These are phyloP conservation scores for Phaeosphaeria sp. DNA, from an alignment of 2,329 filamentous ascomycete species.

Conservation along the genomic window DNA sequence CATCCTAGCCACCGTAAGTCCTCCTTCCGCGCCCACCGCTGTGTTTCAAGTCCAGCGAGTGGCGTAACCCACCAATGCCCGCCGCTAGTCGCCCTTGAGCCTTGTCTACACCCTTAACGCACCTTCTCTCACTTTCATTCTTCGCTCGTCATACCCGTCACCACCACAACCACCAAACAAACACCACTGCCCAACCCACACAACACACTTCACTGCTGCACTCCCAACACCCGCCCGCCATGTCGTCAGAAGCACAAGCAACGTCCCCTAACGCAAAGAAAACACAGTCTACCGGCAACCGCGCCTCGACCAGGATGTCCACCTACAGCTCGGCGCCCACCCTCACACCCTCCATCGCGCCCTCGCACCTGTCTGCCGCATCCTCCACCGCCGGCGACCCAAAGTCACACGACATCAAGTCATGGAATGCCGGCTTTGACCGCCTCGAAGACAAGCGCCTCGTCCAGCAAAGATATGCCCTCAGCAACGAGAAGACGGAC, in stretches of 20 bases:
- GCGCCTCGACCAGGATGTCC: conserved; percentile 55
- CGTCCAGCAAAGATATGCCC: conserved; percentile 78
- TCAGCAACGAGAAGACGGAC: conserved; percentile 80
- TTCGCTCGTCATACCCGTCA: conserved; percentile 1
- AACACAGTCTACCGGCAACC: conserved; percentile 44
- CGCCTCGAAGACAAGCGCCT: conserved; percentile 91
- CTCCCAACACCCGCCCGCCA: conserved; percentile 1
- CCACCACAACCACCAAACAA: conserved; percentile 2
- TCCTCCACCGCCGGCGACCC: conserved; percentile 51
- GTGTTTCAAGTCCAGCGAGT: conserved; percentile 39
- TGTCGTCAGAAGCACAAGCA: conserved; percentile 6
- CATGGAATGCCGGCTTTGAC: conserved; percentile 80
- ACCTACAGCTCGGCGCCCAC: conserved; percentile 60
- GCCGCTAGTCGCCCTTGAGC: not conserved
- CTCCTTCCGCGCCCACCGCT: conserved; percentile 29
- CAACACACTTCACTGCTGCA: conserved; percentile 1
- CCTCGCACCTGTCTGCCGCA: conserved; percentile 48
- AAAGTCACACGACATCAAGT: conserved; percentile 70
- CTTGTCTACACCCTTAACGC: conserved; percentile 11
- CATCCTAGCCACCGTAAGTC: conserved; percentile 51
- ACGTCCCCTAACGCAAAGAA: conserved; percentile 33
- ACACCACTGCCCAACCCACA: conserved; percentile 1
- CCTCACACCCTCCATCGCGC: conserved; percentile 59
- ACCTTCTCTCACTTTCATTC: conserved; percentile 6
- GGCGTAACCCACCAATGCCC: conserved; percentile 23